A percentile compares a stretch with the other conserved stretches of the same genome.
Evolutionary conservation across 2,329 filamentous ascomycete genomes (phyloP).

Genomic region (Zelopaecilomyces penicillatus): DNA sequence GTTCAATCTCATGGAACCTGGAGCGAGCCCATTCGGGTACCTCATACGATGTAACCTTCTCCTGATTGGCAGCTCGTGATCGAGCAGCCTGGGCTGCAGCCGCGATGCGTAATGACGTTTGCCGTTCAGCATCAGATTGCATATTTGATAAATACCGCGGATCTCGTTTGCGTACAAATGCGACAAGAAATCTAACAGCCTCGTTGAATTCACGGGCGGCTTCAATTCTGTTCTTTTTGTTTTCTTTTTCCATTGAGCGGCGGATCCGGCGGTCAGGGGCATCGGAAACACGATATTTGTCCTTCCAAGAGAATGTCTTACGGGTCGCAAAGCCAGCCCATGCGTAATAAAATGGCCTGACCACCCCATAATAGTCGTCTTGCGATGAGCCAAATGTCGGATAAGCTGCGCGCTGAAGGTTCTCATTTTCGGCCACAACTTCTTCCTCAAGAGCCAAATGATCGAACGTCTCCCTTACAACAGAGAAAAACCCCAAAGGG

Average conservation of each 20-base stretch:
- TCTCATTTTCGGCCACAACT: slow-evolving; percentile 62
- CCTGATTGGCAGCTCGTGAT: slow-evolving; percentile 71
- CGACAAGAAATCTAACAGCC: slow-evolving; percentile 74
- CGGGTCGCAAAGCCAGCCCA: slow-evolving; percentile 78
- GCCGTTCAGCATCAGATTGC: slow-evolving; percentile 72
- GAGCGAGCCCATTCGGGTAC: slow-evolving; percentile 69
- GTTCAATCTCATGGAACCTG: slow-evolving; percentile 43
- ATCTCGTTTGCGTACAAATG: slow-evolving; percentile 86
- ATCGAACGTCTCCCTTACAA: slow-evolving; percentile 67
- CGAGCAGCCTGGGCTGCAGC: slow-evolving; percentile 77
- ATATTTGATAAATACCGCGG: slow-evolving; percentile 71
- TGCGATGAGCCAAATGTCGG: slow-evolving; percentile 74
- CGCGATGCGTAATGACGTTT: slow-evolving; percentile 67
- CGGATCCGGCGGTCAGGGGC: slow-evolving; percentile 78
- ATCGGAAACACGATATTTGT: slow-evolving; percentile 73
- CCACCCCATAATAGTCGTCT: slow-evolving; percentile 67
- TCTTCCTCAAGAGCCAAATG: slow-evolving; percentile 74
- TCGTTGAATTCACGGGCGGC: slow-evolving; percentile 86
- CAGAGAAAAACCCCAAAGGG: slow-evolving; percentile 76
- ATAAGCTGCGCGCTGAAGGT: slow-evolving; percentile 54
- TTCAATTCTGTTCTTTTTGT: slow-evolving; percentile 74
- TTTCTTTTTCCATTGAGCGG: slow-evolving; percentile 90
- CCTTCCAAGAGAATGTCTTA: slow-evolving; percentile 86
- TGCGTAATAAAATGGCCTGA: slow-evolving; percentile 69
- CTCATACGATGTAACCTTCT: slow-evolving; percentile 57